Evolutionary conservation across 306 rosid species (phyloP).

Genomic region (Hippophae tibetana): DNA sequence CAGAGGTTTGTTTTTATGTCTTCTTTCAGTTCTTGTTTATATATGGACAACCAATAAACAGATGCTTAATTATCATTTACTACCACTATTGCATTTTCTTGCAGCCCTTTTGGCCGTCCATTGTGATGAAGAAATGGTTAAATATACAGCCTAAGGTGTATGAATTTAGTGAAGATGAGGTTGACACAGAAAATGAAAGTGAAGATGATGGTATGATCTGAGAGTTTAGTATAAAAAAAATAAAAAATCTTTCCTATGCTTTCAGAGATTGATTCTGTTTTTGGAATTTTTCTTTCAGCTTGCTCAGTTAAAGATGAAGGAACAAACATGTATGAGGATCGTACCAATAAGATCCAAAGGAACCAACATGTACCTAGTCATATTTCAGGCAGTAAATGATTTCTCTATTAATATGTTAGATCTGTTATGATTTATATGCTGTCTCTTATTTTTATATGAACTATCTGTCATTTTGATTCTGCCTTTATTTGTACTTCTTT

Average conservation of each 20-base stretch:
- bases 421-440: constrained; percentile 1
- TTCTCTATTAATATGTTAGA: constrained; percentile 16
- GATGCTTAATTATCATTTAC: constrained; percentile 10
- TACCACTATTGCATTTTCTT: constrained; percentile 20
- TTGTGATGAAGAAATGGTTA: constrained; percentile 95
- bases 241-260: background rate
- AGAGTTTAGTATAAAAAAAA: constrained; percentile 6
- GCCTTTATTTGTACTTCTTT: no score
- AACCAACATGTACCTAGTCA: constrained; percentile 34
- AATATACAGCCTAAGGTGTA: constrained; percentile 80
- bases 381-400: constrained; percentile 47
- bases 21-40: constrained; percentile 3
- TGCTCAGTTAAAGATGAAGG: constrained; percentile 39
- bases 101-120: constrained; percentile 95
- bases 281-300: constrained; percentile 36
- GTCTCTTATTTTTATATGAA: background rate
- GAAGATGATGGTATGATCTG: constrained; percentile 79
- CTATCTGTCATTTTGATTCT: no score
- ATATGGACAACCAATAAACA: constrained; percentile 2
- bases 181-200: constrained; percentile 87
- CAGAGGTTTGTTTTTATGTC: constrained; percentile 50
- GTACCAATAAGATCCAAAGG: constrained; percentile 33
- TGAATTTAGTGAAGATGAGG: constrained; percentile 96
- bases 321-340: constrained; percentile 27
- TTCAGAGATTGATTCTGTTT: constrained; percentile 11